Conservation (phyloP, 2,329 filamentous ascomycete genomes). For the Aspergillus thermomutatus region DNA sequence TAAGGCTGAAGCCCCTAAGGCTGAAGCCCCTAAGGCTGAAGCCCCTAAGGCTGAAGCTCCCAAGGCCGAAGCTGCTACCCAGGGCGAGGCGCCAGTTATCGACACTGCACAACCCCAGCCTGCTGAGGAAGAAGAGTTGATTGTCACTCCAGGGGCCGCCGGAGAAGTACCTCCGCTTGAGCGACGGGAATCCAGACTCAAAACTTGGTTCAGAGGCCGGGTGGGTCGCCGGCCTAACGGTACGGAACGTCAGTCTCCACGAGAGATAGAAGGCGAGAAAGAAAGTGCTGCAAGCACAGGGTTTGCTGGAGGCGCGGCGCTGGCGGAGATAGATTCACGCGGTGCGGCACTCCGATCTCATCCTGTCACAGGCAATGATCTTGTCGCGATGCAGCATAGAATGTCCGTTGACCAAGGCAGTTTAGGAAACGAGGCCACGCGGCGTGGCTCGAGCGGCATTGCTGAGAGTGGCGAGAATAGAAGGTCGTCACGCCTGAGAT, state of each 20-base stretch:
- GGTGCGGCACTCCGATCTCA: slow-evolving; percentile 30
- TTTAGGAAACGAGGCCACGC: slow-evolving; percentile 11
- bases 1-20: neutral
- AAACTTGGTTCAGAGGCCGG: slow-evolving; percentile 32
- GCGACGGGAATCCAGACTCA: slow-evolving; percentile 30
- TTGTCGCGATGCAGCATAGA: slow-evolving; percentile 14
- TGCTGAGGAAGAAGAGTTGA: neutral
- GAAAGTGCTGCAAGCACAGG: neutral
- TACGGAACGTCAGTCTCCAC: slow-evolving; percentile 11
- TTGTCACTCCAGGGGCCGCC: slow-evolving; percentile 3
- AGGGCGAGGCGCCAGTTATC: neutral
- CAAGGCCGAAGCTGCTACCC: neutral
- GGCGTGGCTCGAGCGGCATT: slow-evolving; percentile 11
- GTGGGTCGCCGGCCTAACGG: slow-evolving; percentile 27
- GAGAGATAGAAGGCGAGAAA: slow-evolving; percentile 1
- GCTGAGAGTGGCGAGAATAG: slow-evolving; percentile 10
- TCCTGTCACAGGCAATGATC: slow-evolving; percentile 25
- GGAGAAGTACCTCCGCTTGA: slow-evolving; percentile 5
- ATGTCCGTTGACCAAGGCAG: slow-evolving; percentile 12
- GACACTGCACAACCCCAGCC: slow-evolving; percentile 7
- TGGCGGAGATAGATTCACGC: slow-evolving; percentile 17
- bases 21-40: neutral
- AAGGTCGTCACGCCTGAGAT: slow-evolving; percentile 24
- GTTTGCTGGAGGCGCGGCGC: slow-evolving; percentile 17
- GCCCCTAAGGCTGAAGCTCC: neutral